Conservation (phyloP, 768 basidiomycete genomes). For the Boletus tomentosulus region DNA sequence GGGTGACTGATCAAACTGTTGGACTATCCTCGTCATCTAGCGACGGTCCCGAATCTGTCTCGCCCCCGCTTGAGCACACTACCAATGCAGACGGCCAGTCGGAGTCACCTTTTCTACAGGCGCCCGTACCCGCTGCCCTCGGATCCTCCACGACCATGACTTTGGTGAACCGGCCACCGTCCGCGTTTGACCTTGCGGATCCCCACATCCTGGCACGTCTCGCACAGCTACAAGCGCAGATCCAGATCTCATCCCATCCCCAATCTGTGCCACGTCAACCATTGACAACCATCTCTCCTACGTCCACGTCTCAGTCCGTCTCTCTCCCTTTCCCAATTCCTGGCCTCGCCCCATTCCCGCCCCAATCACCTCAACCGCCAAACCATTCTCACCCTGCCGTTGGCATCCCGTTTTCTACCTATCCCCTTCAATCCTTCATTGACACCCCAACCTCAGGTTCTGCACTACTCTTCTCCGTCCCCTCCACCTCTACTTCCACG, state of each 20-base stretch:
- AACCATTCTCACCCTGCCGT: constrained; percentile 11
- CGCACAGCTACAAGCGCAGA: constrained; percentile 23
- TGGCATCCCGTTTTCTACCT: background rate
- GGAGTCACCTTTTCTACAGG: background rate
- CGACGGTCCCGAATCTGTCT: background rate
- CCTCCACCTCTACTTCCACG: background rate
- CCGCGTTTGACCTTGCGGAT: constrained; percentile 21
- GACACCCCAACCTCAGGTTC: background rate
- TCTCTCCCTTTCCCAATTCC: background rate
- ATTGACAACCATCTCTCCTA: background rate
- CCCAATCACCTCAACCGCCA: background rate
- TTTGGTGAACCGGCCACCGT: background rate
- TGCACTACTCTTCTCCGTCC: background rate
- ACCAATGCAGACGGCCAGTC: background rate
- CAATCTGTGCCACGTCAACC: constrained; percentile 1
- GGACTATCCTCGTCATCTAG: background rate
- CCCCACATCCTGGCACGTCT: constrained; percentile 22
- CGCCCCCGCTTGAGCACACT: constrained; percentile 4
- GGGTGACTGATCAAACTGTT: background rate
- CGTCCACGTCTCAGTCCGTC: background rate
- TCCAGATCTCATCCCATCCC: constrained; percentile 5
- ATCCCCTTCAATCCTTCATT: background rate
- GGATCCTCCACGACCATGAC: background rate
- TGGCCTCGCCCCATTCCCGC: background rate
- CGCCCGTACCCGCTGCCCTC: background rate